Evolutionary conservation across 1,139 yeast species (phyloP).

Genomic region (Komagataea norvegica): DNA sequence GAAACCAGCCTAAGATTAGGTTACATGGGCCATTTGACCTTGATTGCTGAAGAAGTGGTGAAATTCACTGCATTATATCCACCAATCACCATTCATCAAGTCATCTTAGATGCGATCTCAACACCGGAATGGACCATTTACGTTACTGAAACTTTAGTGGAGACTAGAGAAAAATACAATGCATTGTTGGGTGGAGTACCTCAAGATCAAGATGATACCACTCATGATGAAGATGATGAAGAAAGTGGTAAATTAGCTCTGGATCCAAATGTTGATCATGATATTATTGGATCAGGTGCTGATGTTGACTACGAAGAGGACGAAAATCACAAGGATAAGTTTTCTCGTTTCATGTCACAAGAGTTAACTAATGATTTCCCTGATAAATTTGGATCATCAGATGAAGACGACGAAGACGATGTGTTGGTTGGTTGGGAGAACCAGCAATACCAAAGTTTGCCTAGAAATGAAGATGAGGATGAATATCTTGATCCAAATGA

Average conservation of each 20-base stretch:
- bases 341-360: constrained; percentile 79
- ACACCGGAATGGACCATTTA: constrained; percentile 68
- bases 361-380: constrained; percentile 64
- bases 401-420: constrained; percentile 50
- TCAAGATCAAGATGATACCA: constrained; percentile 23
- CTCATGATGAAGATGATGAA: constrained; percentile 41
- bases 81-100: constrained; percentile 52
- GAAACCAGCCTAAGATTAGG: constrained; percentile 75
- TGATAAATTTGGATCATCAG: constrained; percentile 50
- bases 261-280: constrained; percentile 37
- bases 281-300: constrained; percentile 26
- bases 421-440: constrained; percentile 24
- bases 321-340: constrained; percentile 42
- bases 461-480: constrained; percentile 42
- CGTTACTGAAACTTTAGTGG: constrained; percentile 71
- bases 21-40: constrained; percentile 94
- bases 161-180: constrained; percentile 87
- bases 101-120: constrained; percentile 40
- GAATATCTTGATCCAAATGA: constrained; percentile 79
- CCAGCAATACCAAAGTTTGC: constrained; percentile 17
- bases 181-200: constrained; percentile 80
- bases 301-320: constrained; percentile 18
- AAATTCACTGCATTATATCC: constrained; percentile 81
- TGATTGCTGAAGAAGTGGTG: constrained; percentile 95
- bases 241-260: constrained; percentile 39